Evolutionary conservation across 2,329 filamentous ascomycete species (phyloP), one percentile per base, ranked within the genome.

Genomic region (Neofusicoccum sp.): DNA sequence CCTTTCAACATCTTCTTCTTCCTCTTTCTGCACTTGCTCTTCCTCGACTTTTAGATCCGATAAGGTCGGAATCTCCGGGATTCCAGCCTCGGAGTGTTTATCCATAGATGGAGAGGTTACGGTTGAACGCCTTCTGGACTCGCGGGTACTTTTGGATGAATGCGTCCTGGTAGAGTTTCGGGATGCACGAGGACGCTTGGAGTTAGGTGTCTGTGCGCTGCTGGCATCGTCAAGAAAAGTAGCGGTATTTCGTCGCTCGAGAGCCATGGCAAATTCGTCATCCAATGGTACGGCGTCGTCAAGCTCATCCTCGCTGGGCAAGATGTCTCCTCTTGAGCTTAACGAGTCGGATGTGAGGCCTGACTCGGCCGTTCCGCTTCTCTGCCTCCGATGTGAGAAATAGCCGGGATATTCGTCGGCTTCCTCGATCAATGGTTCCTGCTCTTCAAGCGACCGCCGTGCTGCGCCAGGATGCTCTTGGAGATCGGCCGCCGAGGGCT

Each of bases 271-370:
- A 69, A 98, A 96, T 71, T 97, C 93, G 72, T 97, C 94, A 70
- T 94, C 92, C 16, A 98, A 79, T 11, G 93, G 91, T n/a, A 97
- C 87, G 0, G 94, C 94, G 76, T 98, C 94, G 74, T 96, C 93
- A 66, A 77, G 71, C 64, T 96, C 92, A 60, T 93, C 92, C 71
- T 96, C 93, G 70, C 93, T 97, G 0, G 92, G 92, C 68, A 97
- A 95, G 11, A 98, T 80, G 77, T 98, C 94, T 1, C 93, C 93
- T 50, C 94, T 83, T 9, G 93, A 97, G 70, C 93, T 90, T 67
- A 90, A 87, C 5, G 93, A 97, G 73, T 94, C 93, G 33, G 87
- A 90, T 0, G 93, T 97, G 67, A 89, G 89, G 44, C 89, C 89
- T 11, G 92, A 96, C 4, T 87, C 89, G 12, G 87, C 85, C 1